Evolutionary conservation across 129 eudicot species (phyloP).

Genomic region (Escallonia rubra): DNA sequence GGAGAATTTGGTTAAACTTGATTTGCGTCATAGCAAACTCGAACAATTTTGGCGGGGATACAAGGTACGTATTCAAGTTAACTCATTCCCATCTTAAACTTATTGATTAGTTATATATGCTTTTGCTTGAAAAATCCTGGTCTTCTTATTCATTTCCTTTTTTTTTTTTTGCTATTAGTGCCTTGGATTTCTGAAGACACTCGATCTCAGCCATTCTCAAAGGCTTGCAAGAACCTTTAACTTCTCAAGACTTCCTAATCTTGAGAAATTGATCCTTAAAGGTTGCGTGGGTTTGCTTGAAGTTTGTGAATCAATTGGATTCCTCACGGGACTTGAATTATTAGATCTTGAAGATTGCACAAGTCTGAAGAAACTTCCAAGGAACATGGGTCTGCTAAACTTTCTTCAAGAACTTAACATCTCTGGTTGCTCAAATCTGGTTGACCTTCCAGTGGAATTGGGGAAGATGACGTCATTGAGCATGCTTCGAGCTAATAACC

Average conservation of each 20-base stretch:
- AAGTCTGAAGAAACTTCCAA: background rate
- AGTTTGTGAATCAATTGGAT: background rate
- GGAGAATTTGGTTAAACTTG: background rate
- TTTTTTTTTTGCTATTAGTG: background rate
- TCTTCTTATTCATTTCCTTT: no score
- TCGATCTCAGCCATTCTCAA: slow-evolving; percentile 5
- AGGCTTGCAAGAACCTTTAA: background rate
- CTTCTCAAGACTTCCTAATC: background rate
- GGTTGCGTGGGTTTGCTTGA: background rate
- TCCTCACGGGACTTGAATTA: background rate
- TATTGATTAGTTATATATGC: no score
- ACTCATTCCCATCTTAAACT: no score
- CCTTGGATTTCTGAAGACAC: background rate
- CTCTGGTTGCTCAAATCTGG: slow-evolving; percentile 1
- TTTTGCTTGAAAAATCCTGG: background rate
- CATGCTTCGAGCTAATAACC: background rate
- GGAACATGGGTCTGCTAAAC: background rate
- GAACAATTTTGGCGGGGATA: background rate
- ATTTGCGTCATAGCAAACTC: background rate
- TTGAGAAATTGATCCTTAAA: slow-evolving; percentile 5
- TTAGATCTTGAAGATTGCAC: background rate
- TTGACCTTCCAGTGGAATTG: background rate
- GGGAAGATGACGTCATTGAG: background rate
- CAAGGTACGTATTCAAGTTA: background rate
- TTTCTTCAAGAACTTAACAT: background rate